Conservation (phyloP, 2,329 filamentous ascomycete genomes). For the Tolypocladium capitatum region DNA sequence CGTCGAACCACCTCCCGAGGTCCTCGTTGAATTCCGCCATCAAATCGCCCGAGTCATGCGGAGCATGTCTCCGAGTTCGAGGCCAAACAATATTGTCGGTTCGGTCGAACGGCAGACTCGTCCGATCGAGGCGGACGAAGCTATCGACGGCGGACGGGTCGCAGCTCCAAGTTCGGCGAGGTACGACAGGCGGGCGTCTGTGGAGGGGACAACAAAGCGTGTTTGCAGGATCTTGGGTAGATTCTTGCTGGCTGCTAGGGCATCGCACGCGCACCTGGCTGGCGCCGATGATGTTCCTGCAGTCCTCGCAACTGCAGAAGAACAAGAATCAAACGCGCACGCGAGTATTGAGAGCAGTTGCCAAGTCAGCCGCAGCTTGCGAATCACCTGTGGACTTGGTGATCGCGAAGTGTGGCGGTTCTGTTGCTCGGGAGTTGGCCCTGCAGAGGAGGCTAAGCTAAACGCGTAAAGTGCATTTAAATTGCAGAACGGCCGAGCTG, state of each 20-base stretch:
- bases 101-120: neutral
- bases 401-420: neutral
- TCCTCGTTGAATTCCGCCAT: constrained; percentile 28
- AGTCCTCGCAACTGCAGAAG: neutral
- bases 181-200: neutral
- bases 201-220: neutral
- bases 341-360: neutral
- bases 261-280: neutral
- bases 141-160: neutral
- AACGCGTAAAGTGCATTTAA: neutral
- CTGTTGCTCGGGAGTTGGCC: neutral
- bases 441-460: neutral
- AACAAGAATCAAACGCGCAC: neutral
- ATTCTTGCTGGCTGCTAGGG: neutral
- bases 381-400: neutral
- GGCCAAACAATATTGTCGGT: neutral
- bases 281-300: neutral
- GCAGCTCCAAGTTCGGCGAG: neutral
- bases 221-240: neutral
- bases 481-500: neutral
- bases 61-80: neutral
- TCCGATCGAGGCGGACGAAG: neutral
- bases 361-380: neutral
- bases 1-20: constrained; percentile 28
- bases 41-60: constrained; percentile 5